Conservation (phyloP, 1,284 basidiomycete genomes). For the Peniophora sp. region DNA sequence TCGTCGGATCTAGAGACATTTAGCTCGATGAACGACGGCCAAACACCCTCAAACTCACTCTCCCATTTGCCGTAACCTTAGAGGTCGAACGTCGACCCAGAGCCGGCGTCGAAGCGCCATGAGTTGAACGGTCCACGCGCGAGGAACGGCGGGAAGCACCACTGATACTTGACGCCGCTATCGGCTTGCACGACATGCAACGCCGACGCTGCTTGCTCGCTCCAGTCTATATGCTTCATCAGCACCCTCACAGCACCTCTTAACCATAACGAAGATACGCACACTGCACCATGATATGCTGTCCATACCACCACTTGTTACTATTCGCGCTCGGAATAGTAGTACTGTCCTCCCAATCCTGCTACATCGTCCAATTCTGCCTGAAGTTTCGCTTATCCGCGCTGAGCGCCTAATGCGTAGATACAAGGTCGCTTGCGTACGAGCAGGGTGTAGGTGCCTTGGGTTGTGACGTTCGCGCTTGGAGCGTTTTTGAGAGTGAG, state of each 20-base stretch:
- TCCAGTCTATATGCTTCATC: slow-evolving; percentile 56
- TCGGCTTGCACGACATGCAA: slow-evolving; percentile 75
- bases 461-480: slow-evolving; percentile 18
- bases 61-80: slow-evolving; percentile 63
- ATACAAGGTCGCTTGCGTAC: slow-evolving; percentile 80
- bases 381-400: slow-evolving; percentile 87
- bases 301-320: slow-evolving; percentile 70
- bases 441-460: slow-evolving; percentile 68
- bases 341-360: slow-evolving; percentile 63
- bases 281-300: slow-evolving; percentile 87
- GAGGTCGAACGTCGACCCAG: slow-evolving; percentile 58
- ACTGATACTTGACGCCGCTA: slow-evolving; percentile 45
- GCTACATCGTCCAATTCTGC: slow-evolving; percentile 78
- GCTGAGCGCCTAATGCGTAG: slow-evolving; percentile 75
- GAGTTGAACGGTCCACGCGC: slow-evolving; percentile 83
- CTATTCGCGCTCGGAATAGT: slow-evolving; percentile 46
- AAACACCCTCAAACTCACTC: slow-evolving; percentile 77
- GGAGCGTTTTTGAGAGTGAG: slow-evolving; percentile 49
- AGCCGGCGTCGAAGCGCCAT: slow-evolving; percentile 86
- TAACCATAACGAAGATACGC: slow-evolving; percentile 18
- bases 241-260: not conserved
- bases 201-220: slow-evolving; percentile 51
- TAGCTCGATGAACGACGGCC: slow-evolving; percentile 83
- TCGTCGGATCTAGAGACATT: slow-evolving; percentile 86
- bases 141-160: slow-evolving; percentile 80